Evolutionary conservation across 306 rosid species (phyloP), one percentile per base, ranked within the genome.

Genomic region (Abrus precatorius): DNA sequence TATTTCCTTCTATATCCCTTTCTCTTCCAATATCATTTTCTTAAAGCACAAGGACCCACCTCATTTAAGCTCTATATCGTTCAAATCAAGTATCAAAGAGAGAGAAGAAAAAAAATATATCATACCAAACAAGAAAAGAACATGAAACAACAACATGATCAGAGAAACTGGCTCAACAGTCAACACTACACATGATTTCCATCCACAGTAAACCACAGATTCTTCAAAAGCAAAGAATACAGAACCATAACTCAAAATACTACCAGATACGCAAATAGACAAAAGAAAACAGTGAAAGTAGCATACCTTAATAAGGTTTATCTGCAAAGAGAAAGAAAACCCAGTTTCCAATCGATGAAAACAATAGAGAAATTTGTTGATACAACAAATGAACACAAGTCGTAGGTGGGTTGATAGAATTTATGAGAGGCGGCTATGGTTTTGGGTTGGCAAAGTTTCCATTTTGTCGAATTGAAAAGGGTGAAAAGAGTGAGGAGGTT

Each of bases 241-340:
- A 5, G 13, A 49, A 36, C 54, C 79, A 75, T 40, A 20, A 48
- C 7, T 20, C 30, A 48, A 83, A 77, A 72, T 14, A 72, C 36
- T 40, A 38, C 44, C 28, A 5, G 27, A 55, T 6, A 14, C 2
- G 29, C 20, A 29, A 57, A 4, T 29, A 29, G 9, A 20, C 13
- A 2, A 45, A 4, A 71, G 9, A 65, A 64, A 11, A 13, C 27
- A 48, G 10, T 9, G 9, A 64, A 32, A 66, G 44, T 1, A 69
- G 53, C 79, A 43, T 62, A 90, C 91, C 93, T 73, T 54, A 7
- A 7, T 74, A 62, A 74, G 27, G 49, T 8, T 56, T 65, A 44
- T 27, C 28, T 5, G 78, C 52, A 82, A 72, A 30, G 9, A 52
- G 48, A 11, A 33, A 67, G 30, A 69, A 13, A 80, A 59, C 81